Conservation (phyloP, 257 asterid genomes). For the Mentha longifolia region DNA sequence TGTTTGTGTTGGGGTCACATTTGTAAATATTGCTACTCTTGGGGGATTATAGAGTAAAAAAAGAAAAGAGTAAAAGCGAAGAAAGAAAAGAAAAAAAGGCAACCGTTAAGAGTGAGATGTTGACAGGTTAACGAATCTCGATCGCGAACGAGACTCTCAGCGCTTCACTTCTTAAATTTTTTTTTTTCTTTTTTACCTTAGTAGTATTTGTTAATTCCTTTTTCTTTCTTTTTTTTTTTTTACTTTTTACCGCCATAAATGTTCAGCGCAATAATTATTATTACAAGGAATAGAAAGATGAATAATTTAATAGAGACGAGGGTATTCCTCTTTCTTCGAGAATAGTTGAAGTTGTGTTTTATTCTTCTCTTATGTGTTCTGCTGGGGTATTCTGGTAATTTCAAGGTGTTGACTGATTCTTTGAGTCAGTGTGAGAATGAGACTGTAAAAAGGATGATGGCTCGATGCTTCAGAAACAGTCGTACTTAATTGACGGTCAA, state of each 20-base stretch:
- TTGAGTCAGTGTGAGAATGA: neutral
- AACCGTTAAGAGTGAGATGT: conserved; percentile 50
- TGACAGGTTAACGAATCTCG: conserved; percentile 58
- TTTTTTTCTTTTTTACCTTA: conserved; percentile 8
- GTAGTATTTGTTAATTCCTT: conserved; percentile 41
- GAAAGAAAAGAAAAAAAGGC: conserved; percentile 28
- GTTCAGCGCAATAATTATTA: conserved; percentile 28
- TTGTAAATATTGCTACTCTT: conserved; percentile 57
- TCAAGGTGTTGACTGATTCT: conserved; percentile 22
- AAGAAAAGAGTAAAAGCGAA: conserved; percentile 24
- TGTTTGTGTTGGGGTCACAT: conserved; percentile 42
- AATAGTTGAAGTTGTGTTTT: neutral
- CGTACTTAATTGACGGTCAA: conserved; percentile 38
- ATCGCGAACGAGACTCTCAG: neutral
- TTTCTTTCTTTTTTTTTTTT: conserved; percentile 18
- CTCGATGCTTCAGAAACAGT: neutral
- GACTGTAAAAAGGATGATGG: conserved; percentile 26
- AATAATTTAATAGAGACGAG: conserved; percentile 37
- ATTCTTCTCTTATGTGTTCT: too few species aligned
- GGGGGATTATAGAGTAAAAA: conserved; percentile 38
- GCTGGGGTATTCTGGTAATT: conserved; percentile 20
- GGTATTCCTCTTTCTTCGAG: conserved; percentile 37
- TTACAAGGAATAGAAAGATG: conserved; percentile 30
- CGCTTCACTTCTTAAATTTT: conserved; percentile 30
- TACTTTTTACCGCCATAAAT: conserved; percentile 38